Conservation (phyloP, 306 rosid genomes). For the Fragaria nilgerrensis region DNA sequence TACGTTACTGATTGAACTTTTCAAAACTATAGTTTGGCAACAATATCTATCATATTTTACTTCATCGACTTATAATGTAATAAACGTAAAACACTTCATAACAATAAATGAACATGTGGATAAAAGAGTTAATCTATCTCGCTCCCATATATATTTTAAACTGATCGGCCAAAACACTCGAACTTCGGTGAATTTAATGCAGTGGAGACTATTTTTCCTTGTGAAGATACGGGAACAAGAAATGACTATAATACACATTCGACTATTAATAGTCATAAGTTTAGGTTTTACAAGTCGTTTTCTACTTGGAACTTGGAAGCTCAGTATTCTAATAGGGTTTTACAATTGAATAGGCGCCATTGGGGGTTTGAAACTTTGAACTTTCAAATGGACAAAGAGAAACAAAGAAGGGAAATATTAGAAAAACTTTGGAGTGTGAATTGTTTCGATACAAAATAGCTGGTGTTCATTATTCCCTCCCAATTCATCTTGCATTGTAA, state of each 20-base stretch:
- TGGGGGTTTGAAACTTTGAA: constrained; percentile 4
- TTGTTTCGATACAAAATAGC: not conserved
- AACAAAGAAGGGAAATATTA: not conserved
- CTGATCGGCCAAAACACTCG: not conserved
- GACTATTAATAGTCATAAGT: not conserved
- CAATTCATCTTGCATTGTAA: not conserved
- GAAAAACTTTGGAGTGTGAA: not conserved
- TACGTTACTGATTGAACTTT: not conserved
- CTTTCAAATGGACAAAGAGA: not conserved
- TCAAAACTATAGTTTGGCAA: not conserved
- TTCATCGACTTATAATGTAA: not conserved
- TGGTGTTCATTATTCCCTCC: not conserved
- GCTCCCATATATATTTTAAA: not conserved
- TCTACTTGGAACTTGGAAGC: constrained; percentile 15
- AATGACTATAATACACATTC: not conserved
- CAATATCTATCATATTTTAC: not conserved
- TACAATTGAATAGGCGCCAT: not conserved
- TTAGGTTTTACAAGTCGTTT: not conserved
- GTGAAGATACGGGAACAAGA: constrained; percentile 11
- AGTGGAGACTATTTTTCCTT: not conserved
- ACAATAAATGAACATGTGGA: not conserved
- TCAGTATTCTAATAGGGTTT: not conserved
- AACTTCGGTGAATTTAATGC: not conserved
- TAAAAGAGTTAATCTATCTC: not conserved
- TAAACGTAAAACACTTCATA: not conserved